Percentiles rank a stretch among this genome's conserved stretches.
phyloP scores from a whole-genome alignment of 2,329 filamentous ascomycete species.

The Aspergillus pseudoglaucus region DNA sequence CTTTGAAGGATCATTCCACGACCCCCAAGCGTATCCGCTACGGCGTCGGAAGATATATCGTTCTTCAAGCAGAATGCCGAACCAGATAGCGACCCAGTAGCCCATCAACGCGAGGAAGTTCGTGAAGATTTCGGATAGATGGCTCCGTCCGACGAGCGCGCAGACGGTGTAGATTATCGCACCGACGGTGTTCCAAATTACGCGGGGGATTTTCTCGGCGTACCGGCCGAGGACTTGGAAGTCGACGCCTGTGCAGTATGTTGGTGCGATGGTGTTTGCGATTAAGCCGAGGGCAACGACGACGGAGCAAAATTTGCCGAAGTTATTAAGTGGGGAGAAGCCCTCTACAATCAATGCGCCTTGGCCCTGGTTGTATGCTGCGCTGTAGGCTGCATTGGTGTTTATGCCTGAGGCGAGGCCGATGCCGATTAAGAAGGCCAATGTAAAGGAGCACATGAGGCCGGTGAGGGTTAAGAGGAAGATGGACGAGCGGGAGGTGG shows the following conservation, averaged over 20 bases:
- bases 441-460: constrained; percentile 52
- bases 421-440: constrained; percentile 56
- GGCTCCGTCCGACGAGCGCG: constrained; percentile 55
- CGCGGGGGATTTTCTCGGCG: constrained; percentile 53
- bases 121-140: constrained; percentile 59
- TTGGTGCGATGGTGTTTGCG: constrained; percentile 59
- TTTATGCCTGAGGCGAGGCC: constrained; percentile 55
- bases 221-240: constrained; percentile 60
- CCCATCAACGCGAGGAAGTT: constrained; percentile 67
- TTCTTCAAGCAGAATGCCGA: constrained; percentile 54
- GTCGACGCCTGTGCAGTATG: constrained; percentile 60
- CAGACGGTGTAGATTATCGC: constrained; percentile 59
- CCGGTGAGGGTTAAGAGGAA: constrained; percentile 54
- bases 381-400: constrained; percentile 47
- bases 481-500: constrained; percentile 46
- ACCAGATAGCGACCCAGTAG: constrained; percentile 63
- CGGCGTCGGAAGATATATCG: constrained; percentile 54
- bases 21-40: constrained; percentile 52
- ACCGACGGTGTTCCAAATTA: constrained; percentile 58
- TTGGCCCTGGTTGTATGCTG: constrained; percentile 53
- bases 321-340: constrained; percentile 52
- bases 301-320: constrained; percentile 62
- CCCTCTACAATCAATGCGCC: constrained; percentile 60
- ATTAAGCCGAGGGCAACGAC: constrained; percentile 59
- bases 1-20: constrained; percentile 54